Percentiles rank a stretch among this genome's conserved stretches.
Evolutionary conservation across 2,329 filamentous ascomycete species (phyloP).

Genomic region (Whalleya microplaca): DNA sequence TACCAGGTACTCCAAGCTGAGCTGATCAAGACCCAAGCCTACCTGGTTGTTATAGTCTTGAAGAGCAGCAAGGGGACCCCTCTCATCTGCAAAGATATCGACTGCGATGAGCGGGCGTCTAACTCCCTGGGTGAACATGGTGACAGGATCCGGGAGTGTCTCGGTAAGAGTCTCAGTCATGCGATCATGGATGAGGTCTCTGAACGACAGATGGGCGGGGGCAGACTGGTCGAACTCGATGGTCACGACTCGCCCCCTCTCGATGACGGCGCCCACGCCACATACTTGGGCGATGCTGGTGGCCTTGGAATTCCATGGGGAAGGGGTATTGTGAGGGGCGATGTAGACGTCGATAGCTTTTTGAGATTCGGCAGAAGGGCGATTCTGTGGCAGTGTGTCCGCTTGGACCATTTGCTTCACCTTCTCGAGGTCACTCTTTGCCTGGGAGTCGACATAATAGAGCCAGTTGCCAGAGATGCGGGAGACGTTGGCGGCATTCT

Average conservation of each 20-base stretch:
- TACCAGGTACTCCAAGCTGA: slow-evolving; percentile 93
- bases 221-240: slow-evolving; percentile 60
- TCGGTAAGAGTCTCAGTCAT: slow-evolving; percentile 87
- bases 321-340: slow-evolving; percentile 48
- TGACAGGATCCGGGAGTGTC: slow-evolving; percentile 68
- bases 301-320: slow-evolving; percentile 95
- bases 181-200: slow-evolving; percentile 81
- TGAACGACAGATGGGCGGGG: slow-evolving; percentile 55
- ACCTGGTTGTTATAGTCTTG: slow-evolving; percentile 81
- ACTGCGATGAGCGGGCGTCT: slow-evolving; percentile 71
- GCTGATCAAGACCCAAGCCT: slow-evolving; percentile 83
- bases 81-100: slow-evolving; percentile 67
- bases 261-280: slow-evolving; percentile 52
- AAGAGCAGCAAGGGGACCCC: slow-evolving; percentile 70
- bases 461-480: slow-evolving; percentile 57
- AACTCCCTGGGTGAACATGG: slow-evolving; percentile 75
- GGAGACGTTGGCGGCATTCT: slow-evolving; percentile 46
- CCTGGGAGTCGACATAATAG: slow-evolving; percentile 67
- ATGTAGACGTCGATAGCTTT: background rate
- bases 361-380: slow-evolving; percentile 27
- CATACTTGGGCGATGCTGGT: slow-evolving; percentile 65
- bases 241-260: slow-evolving; percentile 80
- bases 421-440: slow-evolving; percentile 43
- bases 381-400: slow-evolving; percentile 11
- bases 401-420: slow-evolving; percentile 50